Conservation (phyloP, 1,139 yeast genomes). For the Yamadazyma atmosphaerica region DNA sequence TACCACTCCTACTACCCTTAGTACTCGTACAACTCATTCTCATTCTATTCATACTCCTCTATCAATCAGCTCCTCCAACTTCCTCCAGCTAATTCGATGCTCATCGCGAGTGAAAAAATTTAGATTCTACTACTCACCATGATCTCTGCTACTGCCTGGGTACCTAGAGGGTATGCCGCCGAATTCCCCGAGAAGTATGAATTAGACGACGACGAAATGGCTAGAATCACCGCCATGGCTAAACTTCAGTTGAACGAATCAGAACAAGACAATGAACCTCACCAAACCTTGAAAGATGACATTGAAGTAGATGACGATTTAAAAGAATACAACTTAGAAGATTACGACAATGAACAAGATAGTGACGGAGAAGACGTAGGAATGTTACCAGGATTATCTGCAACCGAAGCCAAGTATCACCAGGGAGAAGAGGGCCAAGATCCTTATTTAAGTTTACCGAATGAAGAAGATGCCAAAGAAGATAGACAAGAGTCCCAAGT, state of each 20-base stretch:
- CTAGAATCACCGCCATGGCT: constrained; percentile 83
- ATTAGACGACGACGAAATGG: constrained; percentile 89
- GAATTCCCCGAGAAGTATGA: constrained; percentile 91
- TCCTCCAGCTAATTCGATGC: too few species aligned
- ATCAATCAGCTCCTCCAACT: too few species aligned
- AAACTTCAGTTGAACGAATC: constrained; percentile 79
- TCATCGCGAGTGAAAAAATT: constrained; percentile 7
- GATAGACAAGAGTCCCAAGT: constrained; percentile 85
- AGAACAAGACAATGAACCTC: constrained; percentile 46
- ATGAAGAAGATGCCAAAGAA: constrained; percentile 60
- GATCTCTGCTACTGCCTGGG: constrained; percentile 95
- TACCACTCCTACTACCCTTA: too few species aligned
- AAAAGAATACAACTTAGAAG: constrained; percentile 83
- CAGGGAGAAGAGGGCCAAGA: constrained; percentile 62
- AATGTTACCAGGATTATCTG: constrained; percentile 72
- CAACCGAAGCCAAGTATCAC: constrained; percentile 48
- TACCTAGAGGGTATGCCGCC: constrained; percentile 92
- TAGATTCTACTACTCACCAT: constrained; percentile 30
- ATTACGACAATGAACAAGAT: constrained; percentile 66
- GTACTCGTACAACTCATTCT: too few species aligned
- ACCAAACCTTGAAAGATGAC: constrained; percentile 44
- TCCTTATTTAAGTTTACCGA: constrained; percentile 76
- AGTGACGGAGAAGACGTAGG: constrained; percentile 53
- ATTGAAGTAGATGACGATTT: constrained; percentile 75
- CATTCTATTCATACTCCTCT: too few species aligned